Base-by-base conservation (phyloP, 2,329 filamentous ascomycete species). In the Hypocreales sp. region DNA sequence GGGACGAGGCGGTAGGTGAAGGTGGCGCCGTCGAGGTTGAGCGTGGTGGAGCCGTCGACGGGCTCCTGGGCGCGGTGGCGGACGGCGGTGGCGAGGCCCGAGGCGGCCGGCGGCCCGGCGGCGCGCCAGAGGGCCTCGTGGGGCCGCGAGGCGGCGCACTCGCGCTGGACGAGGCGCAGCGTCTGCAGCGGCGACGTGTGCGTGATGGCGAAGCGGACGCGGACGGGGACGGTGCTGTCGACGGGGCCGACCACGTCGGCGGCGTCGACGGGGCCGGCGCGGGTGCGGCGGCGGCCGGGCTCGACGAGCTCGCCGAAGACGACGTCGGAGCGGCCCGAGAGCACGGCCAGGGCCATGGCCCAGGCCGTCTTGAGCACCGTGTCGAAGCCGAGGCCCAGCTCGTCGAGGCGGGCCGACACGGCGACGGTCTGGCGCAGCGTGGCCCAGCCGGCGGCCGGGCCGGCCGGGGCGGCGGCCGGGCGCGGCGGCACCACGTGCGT, bases 331-430 rank as follows among this genome's bases (percentile, higher is more conserved):
- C 44, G 50, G 0, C 53, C 58, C 0, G 63, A 59, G 8, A 70
- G 44, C 15, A 55, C 61, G 0, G 64, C 60, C 6, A 74, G 53
- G 0, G 64, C 57, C 32, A 66, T 57, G 1, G 65, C 60, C 67
- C 69, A 74, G 0, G 67, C 67, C 0, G 64, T 59, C 40, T 69
- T 70, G 19, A 72, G 50, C 3, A 72, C 55, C 0, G 62, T 60
- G 31, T 66, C 61, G 20, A 64, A 62, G 0, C 54, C 51, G 31
- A 67, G 53, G 7, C 55, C 58, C 4, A 63, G 46, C 20, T 55
- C 55, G 7, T 51, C 38, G 4, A 62, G 40, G n/a, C n/a, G n/a
- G 8, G 56, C 51, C 6, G 51, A 53, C 1, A 62, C 41, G 1
- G 55, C 37, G 12, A 61, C 50, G 13, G 50, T 51, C 29, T 57